Evolutionary conservation across 345 rosid genomes (phyloP).

Genomic region (Erysimum cheiranthoides): DNA sequence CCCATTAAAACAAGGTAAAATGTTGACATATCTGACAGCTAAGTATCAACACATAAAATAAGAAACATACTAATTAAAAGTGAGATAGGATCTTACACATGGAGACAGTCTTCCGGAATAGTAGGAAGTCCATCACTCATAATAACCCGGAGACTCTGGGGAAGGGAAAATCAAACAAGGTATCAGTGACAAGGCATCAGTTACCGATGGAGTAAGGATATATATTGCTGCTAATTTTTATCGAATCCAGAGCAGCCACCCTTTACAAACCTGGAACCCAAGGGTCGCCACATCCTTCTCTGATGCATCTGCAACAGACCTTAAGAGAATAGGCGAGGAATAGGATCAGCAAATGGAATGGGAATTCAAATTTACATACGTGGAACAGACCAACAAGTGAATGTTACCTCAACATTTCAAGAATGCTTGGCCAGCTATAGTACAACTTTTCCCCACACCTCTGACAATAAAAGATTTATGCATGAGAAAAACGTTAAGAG

Average conservation of each 20-base stretch:
- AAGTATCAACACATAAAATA: conserved; percentile 20
- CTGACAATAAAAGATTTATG: conserved; percentile 49
- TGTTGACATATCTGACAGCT: conserved; percentile 21
- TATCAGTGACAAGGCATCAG: conserved; percentile 39
- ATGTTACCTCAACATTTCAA: conserved; percentile 86
- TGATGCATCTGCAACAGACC: conserved; percentile 93
- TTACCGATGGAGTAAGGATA: conserved; percentile 14
- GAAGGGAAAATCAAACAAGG: conserved; percentile 44
- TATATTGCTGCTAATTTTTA: conserved; percentile 15
- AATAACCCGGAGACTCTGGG: conserved; percentile 83
- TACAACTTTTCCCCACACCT: conserved; percentile 88
- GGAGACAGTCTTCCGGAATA: conserved; percentile 79
- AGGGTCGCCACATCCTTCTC: conserved; percentile 91
- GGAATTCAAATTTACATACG: not conserved
- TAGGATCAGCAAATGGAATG: conserved; percentile 29
- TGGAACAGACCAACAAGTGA: conserved; percentile 5
- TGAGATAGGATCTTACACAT: conserved; percentile 64
- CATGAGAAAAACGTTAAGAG: conserved; percentile 31
- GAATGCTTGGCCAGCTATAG: conserved; percentile 89
- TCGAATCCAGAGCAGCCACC: conserved; percentile 12
- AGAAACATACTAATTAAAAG: conserved; percentile 8
- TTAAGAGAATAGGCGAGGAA: conserved; percentile 42
- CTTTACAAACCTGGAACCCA: conserved; percentile 87
- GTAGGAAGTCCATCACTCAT: conserved; percentile 92
- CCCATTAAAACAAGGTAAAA: conserved; percentile 15